A percentile compares a stretch with the other conserved stretches of the same genome.
Evolutionary conservation across 2,329 filamentous ascomycete genomes (phyloP).

Genomic region (Alternaria incomplexa): DNA sequence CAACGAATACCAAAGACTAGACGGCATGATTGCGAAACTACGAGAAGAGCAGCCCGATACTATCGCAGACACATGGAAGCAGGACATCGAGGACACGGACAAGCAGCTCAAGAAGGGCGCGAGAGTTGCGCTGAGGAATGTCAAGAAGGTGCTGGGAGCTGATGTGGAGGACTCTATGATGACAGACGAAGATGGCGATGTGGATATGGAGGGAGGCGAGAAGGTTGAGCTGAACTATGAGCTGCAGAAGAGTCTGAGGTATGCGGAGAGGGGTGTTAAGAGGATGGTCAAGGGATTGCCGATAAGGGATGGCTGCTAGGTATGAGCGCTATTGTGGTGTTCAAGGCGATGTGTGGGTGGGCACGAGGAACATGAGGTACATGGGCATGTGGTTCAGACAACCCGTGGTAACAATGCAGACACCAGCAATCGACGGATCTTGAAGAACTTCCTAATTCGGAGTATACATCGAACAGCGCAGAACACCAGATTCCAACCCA

Average conservation of each 20-base stretch:
- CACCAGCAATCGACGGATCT: not conserved
- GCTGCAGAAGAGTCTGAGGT: constrained; percentile 29
- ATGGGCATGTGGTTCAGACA: not conserved
- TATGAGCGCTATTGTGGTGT: not conserved
- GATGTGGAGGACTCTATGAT: constrained; percentile 7
- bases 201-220: constrained; percentile 10
- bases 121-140: constrained; percentile 34
- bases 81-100: constrained; percentile 31
- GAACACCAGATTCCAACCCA: accelerated
- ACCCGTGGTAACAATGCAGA: not conserved
- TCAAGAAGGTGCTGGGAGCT: constrained; percentile 36
- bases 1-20: constrained; percentile 31
- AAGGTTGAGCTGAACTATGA: constrained; percentile 25
- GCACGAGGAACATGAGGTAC: not conserved
- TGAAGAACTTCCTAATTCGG: not conserved
- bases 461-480: not conserved
- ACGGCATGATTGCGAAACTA: constrained; percentile 26
- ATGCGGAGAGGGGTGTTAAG: constrained; percentile 41
- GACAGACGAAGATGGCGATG: constrained; percentile 6
- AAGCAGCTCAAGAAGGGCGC: constrained; percentile 33
- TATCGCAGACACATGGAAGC: constrained; percentile 28
- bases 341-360: not conserved
- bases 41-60: constrained; percentile 18
- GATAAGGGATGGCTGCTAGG: constrained; percentile 3
- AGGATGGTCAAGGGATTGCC: constrained; percentile 42